Evolutionary conservation across 768 basidiomycete genomes (phyloP).

Genomic region (Paxillus ammoniavirescens): DNA sequence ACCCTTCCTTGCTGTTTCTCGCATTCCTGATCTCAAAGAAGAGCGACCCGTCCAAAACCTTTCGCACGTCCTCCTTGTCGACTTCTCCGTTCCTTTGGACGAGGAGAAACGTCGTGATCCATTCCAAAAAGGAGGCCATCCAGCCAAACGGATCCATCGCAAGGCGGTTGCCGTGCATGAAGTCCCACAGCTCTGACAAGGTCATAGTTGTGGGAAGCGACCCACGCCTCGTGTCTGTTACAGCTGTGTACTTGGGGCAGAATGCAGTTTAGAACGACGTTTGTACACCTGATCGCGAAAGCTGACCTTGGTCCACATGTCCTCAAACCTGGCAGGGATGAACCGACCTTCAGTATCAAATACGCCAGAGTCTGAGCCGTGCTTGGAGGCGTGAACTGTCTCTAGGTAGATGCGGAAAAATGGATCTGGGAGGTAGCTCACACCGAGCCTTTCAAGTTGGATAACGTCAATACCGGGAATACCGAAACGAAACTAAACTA

Average conservation of each 20-base stretch:
- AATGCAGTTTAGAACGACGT: not conserved
- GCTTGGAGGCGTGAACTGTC: constrained; percentile 37
- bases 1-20: constrained; percentile 17
- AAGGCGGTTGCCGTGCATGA: constrained; percentile 29
- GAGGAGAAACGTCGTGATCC: constrained; percentile 37
- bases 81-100: constrained; percentile 40
- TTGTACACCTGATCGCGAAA: no score
- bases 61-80: constrained; percentile 41
- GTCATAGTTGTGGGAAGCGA: constrained; percentile 23
- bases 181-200: constrained; percentile 32
- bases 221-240: not conserved
- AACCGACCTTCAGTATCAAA: constrained; percentile 43
- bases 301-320: constrained; percentile 41
- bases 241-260: constrained; percentile 14
- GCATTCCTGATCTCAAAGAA: constrained; percentile 34
- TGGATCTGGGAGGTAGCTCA: constrained; percentile 37
- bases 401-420: constrained; percentile 38
- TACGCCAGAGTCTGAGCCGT: constrained; percentile 43
- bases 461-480: not conserved
- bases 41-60: constrained; percentile 40
- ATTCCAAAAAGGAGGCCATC: constrained; percentile 37
- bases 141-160: constrained; percentile 38
- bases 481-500: not conserved
- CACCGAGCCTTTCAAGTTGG: constrained; percentile 12
- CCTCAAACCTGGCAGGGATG: constrained; percentile 41